Evolutionary conservation across 73 alveolate genomes (phyloP), one percentile per base, ranked within the genome.

Genomic region (Paramecium octaurelia): DNA sequence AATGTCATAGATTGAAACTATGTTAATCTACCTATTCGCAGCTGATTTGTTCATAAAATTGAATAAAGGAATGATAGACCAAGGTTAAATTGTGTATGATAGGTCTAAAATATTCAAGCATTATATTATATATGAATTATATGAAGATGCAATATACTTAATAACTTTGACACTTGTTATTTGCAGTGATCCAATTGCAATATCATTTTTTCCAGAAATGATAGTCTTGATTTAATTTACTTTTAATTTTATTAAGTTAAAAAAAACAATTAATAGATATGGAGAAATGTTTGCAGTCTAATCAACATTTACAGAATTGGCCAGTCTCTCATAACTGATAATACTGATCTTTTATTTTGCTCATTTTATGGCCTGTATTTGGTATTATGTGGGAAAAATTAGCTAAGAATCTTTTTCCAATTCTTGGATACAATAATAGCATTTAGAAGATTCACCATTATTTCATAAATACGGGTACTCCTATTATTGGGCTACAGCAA

Each of bases 291-390:
- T 71, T 35, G 86, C 54, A 27, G 14, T 71, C 20, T 12, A 38
- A 71, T 71, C 86, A 20, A 35, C 86, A 71, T 35, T 71, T 38
- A 71, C 54, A 31, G 86, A 71, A 71, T 35, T 71, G 8, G 86
- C 38, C 18, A 71, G 58, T 71, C 40, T 71, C 1, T 35, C 58
- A 14, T 21, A 71, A 35, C 12, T 71, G 9, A 38, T 38, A 7
- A 38, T 71, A 34, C 8, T 71, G 20, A 71, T 71, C 11, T 71
- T 71, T 8, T 71, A 35, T 38, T 80, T 80, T 24, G 91, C 91
- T 21, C 91, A 80, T 44, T 80, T 80, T 60, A 80, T 80, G 91
- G 91, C 91, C 2, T 80, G 91, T 44, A 42, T 43, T 1, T 80
- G 91, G 91, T 80, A 43, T 42, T 80, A 42, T 80, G 91, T 80